Base-by-base conservation (phyloP, 2,329 filamentous ascomycete genomes). In the Beauveria medogensis region DNA sequence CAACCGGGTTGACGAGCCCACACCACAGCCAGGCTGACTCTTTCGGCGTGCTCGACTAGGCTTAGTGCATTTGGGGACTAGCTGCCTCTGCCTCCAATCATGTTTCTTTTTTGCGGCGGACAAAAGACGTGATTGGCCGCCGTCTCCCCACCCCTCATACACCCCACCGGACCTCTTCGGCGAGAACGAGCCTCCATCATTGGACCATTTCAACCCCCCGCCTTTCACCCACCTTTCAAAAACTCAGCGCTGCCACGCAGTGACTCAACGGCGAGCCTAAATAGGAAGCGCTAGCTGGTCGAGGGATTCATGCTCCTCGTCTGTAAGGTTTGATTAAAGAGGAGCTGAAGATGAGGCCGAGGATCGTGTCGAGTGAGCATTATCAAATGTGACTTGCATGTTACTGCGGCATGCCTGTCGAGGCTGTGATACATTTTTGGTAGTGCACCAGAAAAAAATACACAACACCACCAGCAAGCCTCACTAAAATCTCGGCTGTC, bases 41-140 rank as follows among this genome's bases (percentile, higher is more conserved):
- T 69, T 76, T 77, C 75, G 75, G 75, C 75, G 75, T 77, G 75
- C 74, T 74, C 67, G 67, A 74, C 68, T 59, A 62, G 74, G 75
- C 43, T 64, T 75, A 74, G 75, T 68, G 71, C 55, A 3, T 14
- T 22, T 40, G 22, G 9, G 5, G 12, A 14, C 30, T 60, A 61
- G 61, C 61, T 62, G 51, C 48, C 50, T n/a, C 5, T 1, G 2
- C 5, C 40, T 16, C 74, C 72, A 75, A 75, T 75, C 26, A 69
- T 0, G 9, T 3, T 3, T 1, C 0, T 7, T n/a, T 2, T 0
- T 24, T 8, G 22, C 14, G 26, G 26, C 63, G 55, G 26, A 60
- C 66, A 1, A 2, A 6, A 18, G 3, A 6, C 2, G 5, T 44
- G 16, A 59, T 62, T 62, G 61, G 61, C 18, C 22, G 16, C 3